Conservation (phyloP, 2,329 filamentous ascomycete genomes). For the Neonectria ditissima region DNA sequence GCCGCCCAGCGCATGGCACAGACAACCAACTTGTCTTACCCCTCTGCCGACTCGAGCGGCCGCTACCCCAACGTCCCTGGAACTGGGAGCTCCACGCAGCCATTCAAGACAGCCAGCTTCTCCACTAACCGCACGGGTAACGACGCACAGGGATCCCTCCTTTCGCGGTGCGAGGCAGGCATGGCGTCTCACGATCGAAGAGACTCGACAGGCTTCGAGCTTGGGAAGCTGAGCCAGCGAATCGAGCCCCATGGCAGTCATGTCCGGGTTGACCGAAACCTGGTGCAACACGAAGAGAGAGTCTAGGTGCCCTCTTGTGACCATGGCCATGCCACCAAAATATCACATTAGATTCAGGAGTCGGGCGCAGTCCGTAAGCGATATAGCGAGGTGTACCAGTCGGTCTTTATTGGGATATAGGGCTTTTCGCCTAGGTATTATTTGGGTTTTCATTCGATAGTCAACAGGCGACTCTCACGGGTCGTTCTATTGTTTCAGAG, state of each 20-base stretch:
- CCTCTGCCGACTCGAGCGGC: conserved; percentile 32
- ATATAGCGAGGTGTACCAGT: conserved; percentile 36
- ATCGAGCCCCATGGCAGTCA: conserved; percentile 27
- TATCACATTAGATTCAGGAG: conserved; percentile 21
- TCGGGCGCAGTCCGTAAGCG: conserved; percentile 9
- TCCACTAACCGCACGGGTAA: conserved; percentile 32
- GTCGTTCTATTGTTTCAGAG: not conserved
- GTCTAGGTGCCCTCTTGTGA: conserved; percentile 34
- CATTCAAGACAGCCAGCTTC: conserved; percentile 42
- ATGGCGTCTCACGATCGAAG: conserved; percentile 30
- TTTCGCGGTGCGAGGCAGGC: conserved; percentile 44
- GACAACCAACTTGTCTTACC: conserved; percentile 37
- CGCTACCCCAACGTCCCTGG: conserved; percentile 29
- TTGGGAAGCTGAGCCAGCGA: conserved; percentile 46
- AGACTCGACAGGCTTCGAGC: conserved; percentile 49
- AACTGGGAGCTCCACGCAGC: conserved; percentile 30
- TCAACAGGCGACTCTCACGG: not conserved
- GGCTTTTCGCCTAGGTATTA: not conserved
- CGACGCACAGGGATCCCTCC: conserved; percentile 36
- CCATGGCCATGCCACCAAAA: conserved; percentile 12
- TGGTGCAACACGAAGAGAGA: conserved; percentile 50
- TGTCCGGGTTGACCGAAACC: conserved; percentile 47
- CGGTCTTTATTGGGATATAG: conserved; percentile 22
- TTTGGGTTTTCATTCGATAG: conserved; percentile 7
- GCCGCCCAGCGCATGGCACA: conserved; percentile 60